These are phyloP conservation scores for Penicillium sp. DNA, from an alignment of 2,329 filamentous ascomycete species.

Conservation along the genomic window DNA sequence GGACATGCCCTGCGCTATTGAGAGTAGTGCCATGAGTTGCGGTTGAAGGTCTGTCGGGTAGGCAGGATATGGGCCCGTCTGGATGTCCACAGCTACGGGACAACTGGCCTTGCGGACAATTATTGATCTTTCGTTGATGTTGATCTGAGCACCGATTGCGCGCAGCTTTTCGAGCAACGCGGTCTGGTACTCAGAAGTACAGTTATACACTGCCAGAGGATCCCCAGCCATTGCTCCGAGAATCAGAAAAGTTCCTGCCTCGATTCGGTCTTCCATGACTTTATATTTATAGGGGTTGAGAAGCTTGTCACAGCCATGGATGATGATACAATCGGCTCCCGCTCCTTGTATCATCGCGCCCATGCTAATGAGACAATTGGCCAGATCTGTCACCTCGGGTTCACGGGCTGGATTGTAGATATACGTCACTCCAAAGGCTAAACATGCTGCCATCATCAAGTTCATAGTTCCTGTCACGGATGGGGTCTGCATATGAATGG, in stretches of 20 bases:
- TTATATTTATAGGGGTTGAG: not conserved
- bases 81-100: not conserved
- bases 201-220: not conserved
- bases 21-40: not conserved
- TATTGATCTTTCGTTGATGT: not conserved
- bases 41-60: not conserved
- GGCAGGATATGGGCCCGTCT: not conserved
- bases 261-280: not conserved
- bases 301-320: not conserved
- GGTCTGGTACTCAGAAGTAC: not conserved
- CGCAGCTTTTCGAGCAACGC: not conserved
- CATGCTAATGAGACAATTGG: not conserved
- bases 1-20: not conserved
- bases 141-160: not conserved
- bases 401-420: not conserved
- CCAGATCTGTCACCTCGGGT: not conserved
- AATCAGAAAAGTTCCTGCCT: not conserved
- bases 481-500: not conserved
- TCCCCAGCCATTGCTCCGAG: not conserved
- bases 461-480: not conserved
- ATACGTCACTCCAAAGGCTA: not conserved
- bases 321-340: not conserved
- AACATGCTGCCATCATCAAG: not conserved
- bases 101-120: not conserved
- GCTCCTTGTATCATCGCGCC: not conserved